Evolutionary conservation across 257 asterid species (phyloP).

Genomic region (Anisodus acutangulus): DNA sequence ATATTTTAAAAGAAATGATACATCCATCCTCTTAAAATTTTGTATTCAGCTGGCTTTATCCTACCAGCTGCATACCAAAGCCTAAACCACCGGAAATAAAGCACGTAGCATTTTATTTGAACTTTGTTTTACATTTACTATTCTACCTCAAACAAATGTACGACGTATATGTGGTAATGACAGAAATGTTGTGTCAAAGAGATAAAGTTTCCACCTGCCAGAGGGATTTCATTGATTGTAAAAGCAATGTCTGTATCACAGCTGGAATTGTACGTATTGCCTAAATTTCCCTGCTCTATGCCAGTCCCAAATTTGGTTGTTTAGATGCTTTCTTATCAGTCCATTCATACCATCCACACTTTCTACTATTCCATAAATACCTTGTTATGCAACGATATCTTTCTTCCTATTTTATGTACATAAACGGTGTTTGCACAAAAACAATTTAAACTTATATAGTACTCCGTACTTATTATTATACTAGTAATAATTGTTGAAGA

Average conservation of each 20-base stretch:
- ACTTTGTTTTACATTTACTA: neutral
- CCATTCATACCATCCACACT: too few relatives aligned
- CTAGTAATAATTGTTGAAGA: too few relatives aligned
- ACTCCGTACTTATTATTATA: neutral
- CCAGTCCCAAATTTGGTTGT: conserved; percentile 3
- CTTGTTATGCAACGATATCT: neutral
- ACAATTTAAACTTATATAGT: neutral
- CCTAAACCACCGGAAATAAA: neutral
- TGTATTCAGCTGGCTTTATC: too few relatives aligned
- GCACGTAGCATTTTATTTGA: neutral
- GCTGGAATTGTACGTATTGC: conserved; percentile 22
- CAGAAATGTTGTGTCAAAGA: neutral
- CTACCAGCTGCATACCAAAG: neutral
- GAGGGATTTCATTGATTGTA: conserved; percentile 7
- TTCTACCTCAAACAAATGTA: too few relatives aligned
- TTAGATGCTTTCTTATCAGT: neutral
- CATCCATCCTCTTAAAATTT: too few relatives aligned
- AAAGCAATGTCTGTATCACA: conserved; percentile 5
- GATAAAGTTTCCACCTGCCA: conserved; percentile 11
- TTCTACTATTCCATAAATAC: neutral
- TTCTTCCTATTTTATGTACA: neutral
- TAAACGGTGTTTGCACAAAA: neutral
- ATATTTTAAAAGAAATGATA: too few relatives aligned
- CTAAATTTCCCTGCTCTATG: conserved; percentile 29
- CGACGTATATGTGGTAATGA: neutral